A percentile compares a stretch with the other conserved stretches of the same genome.
These are phyloP conservation scores for Diphasiastrum complanatum DNA, from an alignment of 83 land plant genomes.

Conservation along the genomic window DNA sequence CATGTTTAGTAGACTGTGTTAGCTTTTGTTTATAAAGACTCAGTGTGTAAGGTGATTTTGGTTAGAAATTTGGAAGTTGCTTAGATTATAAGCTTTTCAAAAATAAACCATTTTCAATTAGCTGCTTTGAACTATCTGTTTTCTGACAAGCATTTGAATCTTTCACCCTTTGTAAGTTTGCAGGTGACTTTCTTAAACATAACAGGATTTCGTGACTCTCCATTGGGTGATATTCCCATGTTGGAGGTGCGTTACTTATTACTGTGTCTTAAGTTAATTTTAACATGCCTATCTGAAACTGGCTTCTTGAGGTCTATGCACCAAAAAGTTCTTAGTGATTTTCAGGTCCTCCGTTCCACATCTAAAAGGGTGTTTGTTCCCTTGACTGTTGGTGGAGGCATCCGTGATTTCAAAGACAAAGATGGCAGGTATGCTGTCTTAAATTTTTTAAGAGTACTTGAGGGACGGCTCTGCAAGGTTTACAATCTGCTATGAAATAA, in stretches of 20 bases:
- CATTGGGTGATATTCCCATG: conserved; percentile 96
- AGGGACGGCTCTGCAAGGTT: too few species aligned
- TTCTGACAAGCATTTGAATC: not conserved
- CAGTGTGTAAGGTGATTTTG: too few species aligned
- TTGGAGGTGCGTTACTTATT: conserved; percentile 53
- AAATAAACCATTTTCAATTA: too few species aligned
- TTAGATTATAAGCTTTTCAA: too few species aligned
- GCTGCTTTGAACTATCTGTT: too few species aligned
- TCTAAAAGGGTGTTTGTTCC: conserved; percentile 98
- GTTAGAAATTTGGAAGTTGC: too few species aligned
- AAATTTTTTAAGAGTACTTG: too few species aligned
- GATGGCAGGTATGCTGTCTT: conserved; percentile 68
- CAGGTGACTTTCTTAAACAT: conserved; percentile 96
- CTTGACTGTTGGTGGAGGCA: conserved; percentile 96
- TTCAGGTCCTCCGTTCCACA: conserved; percentile 67
- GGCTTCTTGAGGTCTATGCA: not conserved
- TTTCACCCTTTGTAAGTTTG: conserved; percentile 14
- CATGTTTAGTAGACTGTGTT: too few species aligned
- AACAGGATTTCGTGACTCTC: conserved; percentile 93
- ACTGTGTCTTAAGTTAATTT: not conserved
- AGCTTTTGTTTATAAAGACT: too few species aligned
- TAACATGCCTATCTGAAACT: not conserved
- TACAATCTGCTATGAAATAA: not conserved
- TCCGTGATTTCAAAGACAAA: conserved; percentile 87
- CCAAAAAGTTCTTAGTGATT: not conserved